Conservation (phyloP, 164 flowering plant species). For the Cinnamomum chago region DNA sequence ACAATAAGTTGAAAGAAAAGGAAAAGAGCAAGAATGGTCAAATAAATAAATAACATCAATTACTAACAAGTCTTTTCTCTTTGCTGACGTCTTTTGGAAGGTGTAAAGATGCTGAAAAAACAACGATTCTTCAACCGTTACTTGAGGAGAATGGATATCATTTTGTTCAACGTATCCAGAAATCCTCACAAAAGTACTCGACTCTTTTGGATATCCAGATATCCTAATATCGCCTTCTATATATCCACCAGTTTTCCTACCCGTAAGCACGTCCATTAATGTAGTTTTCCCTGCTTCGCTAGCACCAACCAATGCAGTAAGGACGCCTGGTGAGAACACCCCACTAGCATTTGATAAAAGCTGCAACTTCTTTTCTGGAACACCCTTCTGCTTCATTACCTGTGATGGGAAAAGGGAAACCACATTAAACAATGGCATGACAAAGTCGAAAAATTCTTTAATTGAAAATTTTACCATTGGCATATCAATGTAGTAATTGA, state of each 20-base stretch:
- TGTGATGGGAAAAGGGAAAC: conserved; percentile 16
- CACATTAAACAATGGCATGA: neutral
- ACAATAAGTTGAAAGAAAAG: conserved; percentile 5
- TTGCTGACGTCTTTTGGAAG: conserved; percentile 67
- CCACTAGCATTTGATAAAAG: conserved; percentile 79
- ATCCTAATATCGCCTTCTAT: conserved; percentile 90
- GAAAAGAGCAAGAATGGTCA: neutral
- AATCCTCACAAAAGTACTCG: conserved; percentile 82
- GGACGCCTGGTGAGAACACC: conserved; percentile 89
- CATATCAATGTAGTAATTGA: conserved; percentile 86
- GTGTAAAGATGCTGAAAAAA: conserved; percentile 69
- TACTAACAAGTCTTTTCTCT: conserved; percentile 50
- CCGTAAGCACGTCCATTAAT: conserved; percentile 95
- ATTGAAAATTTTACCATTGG: conserved; percentile 53
- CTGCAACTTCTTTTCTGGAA: conserved; percentile 64
- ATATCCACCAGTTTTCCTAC: conserved; percentile 95
- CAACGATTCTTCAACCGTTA: conserved; percentile 81
- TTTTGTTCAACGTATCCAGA: conserved; percentile 94
- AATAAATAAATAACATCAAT: neutral
- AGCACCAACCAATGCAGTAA: conserved; percentile 93
- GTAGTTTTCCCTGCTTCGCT: conserved; percentile 99
- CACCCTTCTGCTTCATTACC: conserved; percentile 69
- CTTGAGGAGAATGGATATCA: conserved; percentile 95
- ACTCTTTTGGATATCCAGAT: conserved; percentile 84
- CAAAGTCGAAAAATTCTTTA: conserved; percentile 2